phyloP scores from a whole-genome alignment of 2,329 filamentous ascomycete species.

The Neurospora crassa region DNA sequence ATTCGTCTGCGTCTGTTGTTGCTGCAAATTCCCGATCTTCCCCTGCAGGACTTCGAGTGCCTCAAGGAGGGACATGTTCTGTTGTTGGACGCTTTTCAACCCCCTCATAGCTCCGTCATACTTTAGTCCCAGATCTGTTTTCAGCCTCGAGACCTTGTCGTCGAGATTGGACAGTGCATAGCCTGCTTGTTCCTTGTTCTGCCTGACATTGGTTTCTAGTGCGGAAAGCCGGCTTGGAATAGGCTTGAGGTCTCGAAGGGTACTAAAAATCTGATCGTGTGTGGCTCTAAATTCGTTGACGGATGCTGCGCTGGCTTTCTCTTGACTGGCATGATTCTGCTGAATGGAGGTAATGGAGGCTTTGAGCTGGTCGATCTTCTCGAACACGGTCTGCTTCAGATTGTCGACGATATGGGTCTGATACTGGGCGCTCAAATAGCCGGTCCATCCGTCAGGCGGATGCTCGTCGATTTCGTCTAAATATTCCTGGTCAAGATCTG shows the following conservation, averaged over 20 bases:
- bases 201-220: slow-evolving; percentile 6
- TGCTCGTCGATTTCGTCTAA: neutral
- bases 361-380: slow-evolving; percentile 8
- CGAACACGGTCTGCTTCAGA: slow-evolving; percentile 10
- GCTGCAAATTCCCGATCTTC: slow-evolving; percentile 10
- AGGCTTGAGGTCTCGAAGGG: slow-evolving; percentile 3
- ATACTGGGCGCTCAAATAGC: slow-evolving; percentile 16
- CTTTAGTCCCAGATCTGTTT: slow-evolving; percentile 5
- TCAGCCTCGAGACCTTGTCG: slow-evolving; percentile 3
- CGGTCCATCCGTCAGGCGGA: slow-evolving; percentile 8
- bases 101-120: slow-evolving; percentile 3
- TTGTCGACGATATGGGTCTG: slow-evolving; percentile 10
- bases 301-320: slow-evolving; percentile 5
- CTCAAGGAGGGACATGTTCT: slow-evolving; percentile 6
- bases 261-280: slow-evolving; percentile 5
- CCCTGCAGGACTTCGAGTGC: slow-evolving; percentile 9
- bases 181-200: slow-evolving; percentile 3
- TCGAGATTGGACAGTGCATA: slow-evolving; percentile 3
- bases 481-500: neutral
- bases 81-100: slow-evolving; percentile 4
- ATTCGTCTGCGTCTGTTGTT: slow-evolving; percentile 6
- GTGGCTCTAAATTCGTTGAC: slow-evolving; percentile 9
- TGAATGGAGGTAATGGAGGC: slow-evolving; percentile 9
- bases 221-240: slow-evolving; percentile 6
- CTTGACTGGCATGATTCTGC: slow-evolving; percentile 5